A percentile compares a stretch with the other conserved stretches of the same genome.
Conservation (phyloP, 371 early-diverging fungal genomes). For the Mucor indicus region DNA sequence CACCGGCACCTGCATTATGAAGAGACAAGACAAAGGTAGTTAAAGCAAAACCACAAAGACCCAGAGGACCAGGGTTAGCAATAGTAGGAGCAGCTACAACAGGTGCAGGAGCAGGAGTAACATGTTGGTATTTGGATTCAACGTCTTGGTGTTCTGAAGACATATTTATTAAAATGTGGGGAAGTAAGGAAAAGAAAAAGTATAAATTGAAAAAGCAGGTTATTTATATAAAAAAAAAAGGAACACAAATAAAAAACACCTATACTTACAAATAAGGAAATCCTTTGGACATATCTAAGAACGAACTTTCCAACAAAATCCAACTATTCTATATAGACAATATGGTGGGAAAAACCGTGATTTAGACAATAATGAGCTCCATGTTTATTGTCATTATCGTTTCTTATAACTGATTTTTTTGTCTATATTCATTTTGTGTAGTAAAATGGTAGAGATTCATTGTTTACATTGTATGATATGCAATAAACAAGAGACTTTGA, state of each 20-base stretch:
- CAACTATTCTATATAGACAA: too few relatives aligned
- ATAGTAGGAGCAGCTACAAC: slow-evolving; percentile 28
- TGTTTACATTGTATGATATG: too few relatives aligned
- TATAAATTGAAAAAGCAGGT: not conserved
- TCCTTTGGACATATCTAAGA: too few relatives aligned
- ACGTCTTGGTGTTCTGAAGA: slow-evolving; percentile 21
- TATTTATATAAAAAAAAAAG: not conserved
- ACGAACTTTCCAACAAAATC: too few relatives aligned
- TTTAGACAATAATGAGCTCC: too few relatives aligned
- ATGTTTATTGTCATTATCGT: too few relatives aligned
- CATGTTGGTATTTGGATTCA: slow-evolving; percentile 24
- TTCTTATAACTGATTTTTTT: not conserved
- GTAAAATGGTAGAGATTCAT: not conserved
- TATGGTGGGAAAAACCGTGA: not conserved
- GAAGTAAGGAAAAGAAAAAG: slow-evolving; percentile 1
- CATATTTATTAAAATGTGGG: slow-evolving; percentile 2
- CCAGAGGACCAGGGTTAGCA: slow-evolving; percentile 76
- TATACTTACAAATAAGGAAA: too few relatives aligned
- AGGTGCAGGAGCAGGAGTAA: slow-evolving; percentile 4
- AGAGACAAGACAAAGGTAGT: slow-evolving; percentile 72
- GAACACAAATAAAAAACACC: not conserved
- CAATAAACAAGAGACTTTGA: too few relatives aligned
- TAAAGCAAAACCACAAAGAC: slow-evolving; percentile 71
- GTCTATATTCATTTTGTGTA: not conserved
- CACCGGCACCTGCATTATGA: slow-evolving; percentile 68